Evolutionary conservation across 805 yeast species (phyloP), one percentile per base, ranked within the genome.

Genomic region (Brettanomyces naardenensis): DNA sequence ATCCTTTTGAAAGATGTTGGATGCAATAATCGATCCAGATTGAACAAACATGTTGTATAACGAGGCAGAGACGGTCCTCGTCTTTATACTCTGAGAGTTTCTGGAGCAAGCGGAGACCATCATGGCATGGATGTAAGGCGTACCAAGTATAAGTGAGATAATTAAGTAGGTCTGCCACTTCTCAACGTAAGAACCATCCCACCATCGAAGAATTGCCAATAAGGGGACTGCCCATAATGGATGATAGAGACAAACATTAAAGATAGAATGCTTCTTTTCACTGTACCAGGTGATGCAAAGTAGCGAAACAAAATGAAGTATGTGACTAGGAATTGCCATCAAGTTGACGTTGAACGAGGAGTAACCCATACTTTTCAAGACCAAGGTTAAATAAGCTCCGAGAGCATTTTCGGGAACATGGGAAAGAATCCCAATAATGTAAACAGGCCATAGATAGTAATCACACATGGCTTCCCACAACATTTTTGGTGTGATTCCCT

Each of bases 401-500:
- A 61, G 53, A 1, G 71, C 66, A 11, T 53, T 41, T 9, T 50
- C 37, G 6, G 66, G 64, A 21, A 66, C 54, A 40, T 54, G 58
- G 20, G 51, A 50, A 11, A 70, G 40, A 6, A 75, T 29, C 6
- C 80, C 69, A 10, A 37, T 43, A 5, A 64, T 42, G 43, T 69
- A 71, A 23, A 73, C 47, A 11, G 80, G 80, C 68, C 75, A 62
- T 39, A 73, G n/a, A n/a, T n/a, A n/a, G n/a, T n/a, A n/a, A n/a
- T n/a, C n/a, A n/a, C n/a, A n/a, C n/a, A n/a, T n/a, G n/a, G n/a
- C n/a, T n/a, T n/a, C n/a, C n/a, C n/a, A n/a, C n/a, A n/a, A n/a
- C n/a, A n/a, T n/a, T n/a, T n/a, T n/a, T n/a, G n/a, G n/a, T n/a
- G n/a, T n/a, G n/a, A n/a, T n/a, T n/a, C n/a, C n/a, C 46, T 72